Conservation (phyloP, 2,329 filamentous ascomycete species). For the Tolypocladium ophioglossoides region DNA sequence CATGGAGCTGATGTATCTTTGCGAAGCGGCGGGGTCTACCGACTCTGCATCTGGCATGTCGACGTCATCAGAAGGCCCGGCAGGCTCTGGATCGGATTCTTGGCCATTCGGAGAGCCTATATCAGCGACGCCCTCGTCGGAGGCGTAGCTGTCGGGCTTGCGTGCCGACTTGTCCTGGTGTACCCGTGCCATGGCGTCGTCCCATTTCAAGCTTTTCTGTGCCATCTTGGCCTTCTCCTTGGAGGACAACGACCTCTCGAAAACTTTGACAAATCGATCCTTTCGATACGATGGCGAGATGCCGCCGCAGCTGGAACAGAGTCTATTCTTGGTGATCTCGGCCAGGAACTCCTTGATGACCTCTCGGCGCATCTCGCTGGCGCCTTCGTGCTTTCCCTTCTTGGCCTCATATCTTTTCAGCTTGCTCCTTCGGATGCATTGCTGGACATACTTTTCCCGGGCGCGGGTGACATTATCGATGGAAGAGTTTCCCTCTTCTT, state of each 20-base stretch:
- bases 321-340: slow-evolving; percentile 57
- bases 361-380: slow-evolving; percentile 62
- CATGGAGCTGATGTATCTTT: slow-evolving; percentile 71
- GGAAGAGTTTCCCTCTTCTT: slow-evolving; percentile 47
- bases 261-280: slow-evolving; percentile 87
- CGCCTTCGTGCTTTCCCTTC: slow-evolving; percentile 71
- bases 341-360: slow-evolving; percentile 75
- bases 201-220: slow-evolving; percentile 52
- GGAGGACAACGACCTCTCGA: slow-evolving; percentile 64
- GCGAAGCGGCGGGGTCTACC: slow-evolving; percentile 20
- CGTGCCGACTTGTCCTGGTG: slow-evolving; percentile 24
- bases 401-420: slow-evolving; percentile 36
- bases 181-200: slow-evolving; percentile 53
- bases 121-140: slow-evolving; percentile 63
- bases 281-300: slow-evolving; percentile 79
- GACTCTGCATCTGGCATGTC: slow-evolving; percentile 22
- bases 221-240: slow-evolving; percentile 75
- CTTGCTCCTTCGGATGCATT: slow-evolving; percentile 53
- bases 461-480: slow-evolving; percentile 43
- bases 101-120: slow-evolving; percentile 38
- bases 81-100: slow-evolving; percentile 34
- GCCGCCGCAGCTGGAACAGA: slow-evolving; percentile 56
- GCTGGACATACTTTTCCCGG: slow-evolving; percentile 59
- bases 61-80: slow-evolving; percentile 27
- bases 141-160: slow-evolving; percentile 32